Base-by-base conservation (phyloP, 495 filamentous ascomycete genomes). In the Lindgomyces ingoldianus region DNA sequence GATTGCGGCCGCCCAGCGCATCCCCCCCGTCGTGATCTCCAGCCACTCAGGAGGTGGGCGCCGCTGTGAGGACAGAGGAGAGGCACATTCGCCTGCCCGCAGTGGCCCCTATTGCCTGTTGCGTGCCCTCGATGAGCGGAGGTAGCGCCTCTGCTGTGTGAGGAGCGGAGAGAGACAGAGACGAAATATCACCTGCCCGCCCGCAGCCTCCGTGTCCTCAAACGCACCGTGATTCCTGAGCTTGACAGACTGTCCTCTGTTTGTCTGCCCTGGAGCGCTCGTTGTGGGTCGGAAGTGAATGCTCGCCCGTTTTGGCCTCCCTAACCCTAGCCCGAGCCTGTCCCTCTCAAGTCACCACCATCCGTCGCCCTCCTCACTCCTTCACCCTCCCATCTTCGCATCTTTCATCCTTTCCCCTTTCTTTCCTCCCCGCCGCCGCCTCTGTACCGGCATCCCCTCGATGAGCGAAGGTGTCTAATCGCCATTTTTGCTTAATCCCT, bases 401-500 rank as follows among this genome's bases (percentile, higher is more conserved):
- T 54, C 33, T 39, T 39, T 14, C 33, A 39, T 39, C 33, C 33
- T 14, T n/a, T n/a, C n/a, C n/a, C 33, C 24, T 21, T 51, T 30
- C 33, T 22, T 44, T 33, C 52, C 49, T 54, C 41, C 45, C 9
- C 60, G 18, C 21, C 49, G 41, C 64, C 47, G 26, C 44, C 57
- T 60, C 61, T 46, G 18, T 58, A 46, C 33, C 55, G 47, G 55
- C 51, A 10, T 19, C 55, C 25, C 24, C 16, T 41, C 47, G 21
- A 36, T 50, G 60, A 51, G 60, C 51, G 41, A 57, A 55, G 36
- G 46, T 53, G 49, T 63, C 56, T 59, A 50, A 53, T 61, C 52
- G 21, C 45, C 29, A 51, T 29, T 50, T 51, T 65, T 64, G 63
- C 62, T 49, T 66, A 70, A 62, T 66, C 67, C 57, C 39, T 41